Conservation (phyloP, 768 basidiomycete species). For the Tulasnella sp. region DNA sequence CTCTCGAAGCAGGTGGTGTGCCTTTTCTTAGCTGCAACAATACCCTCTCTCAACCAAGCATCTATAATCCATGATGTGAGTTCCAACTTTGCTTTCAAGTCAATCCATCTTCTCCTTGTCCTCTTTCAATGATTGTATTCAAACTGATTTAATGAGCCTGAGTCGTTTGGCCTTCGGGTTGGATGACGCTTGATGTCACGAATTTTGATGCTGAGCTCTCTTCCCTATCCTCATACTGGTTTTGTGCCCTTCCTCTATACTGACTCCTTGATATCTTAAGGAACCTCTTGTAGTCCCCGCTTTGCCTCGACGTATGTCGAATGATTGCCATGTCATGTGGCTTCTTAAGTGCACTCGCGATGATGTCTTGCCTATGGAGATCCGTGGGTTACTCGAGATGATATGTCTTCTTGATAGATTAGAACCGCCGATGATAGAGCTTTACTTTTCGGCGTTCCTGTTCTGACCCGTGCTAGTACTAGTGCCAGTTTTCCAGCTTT, state of each 20-base stretch:
- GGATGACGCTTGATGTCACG: constrained; percentile 4
- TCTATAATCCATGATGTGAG: not conserved
- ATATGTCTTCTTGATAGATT: too few relatives aligned
- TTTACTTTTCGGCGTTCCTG: too few relatives aligned
- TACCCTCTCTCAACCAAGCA: not conserved
- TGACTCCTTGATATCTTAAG: not conserved
- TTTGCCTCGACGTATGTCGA: not conserved
- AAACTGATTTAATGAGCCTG: constrained; percentile 10
- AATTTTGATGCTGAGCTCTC: not conserved
- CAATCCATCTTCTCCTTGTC: not conserved
- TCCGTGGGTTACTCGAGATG: too few relatives aligned
- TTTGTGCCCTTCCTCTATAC: not conserved
- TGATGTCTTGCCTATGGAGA: too few relatives aligned
- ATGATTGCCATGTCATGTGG: not conserved
- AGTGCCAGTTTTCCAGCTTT: too few relatives aligned
- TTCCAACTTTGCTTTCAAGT: not conserved
- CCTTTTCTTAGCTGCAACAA: constrained; percentile 10
- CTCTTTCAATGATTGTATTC: not conserved
- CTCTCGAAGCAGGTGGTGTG: not conserved
- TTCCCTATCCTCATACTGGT: not conserved
- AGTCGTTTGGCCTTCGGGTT: not conserved
- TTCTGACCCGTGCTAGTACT: too few relatives aligned
- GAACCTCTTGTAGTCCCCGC: not conserved
- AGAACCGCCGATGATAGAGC: too few relatives aligned
- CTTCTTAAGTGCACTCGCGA: too few relatives aligned